Conservation (phyloP, 1,284 basidiomycete genomes). For the Chalciporus piperatoides region DNA sequence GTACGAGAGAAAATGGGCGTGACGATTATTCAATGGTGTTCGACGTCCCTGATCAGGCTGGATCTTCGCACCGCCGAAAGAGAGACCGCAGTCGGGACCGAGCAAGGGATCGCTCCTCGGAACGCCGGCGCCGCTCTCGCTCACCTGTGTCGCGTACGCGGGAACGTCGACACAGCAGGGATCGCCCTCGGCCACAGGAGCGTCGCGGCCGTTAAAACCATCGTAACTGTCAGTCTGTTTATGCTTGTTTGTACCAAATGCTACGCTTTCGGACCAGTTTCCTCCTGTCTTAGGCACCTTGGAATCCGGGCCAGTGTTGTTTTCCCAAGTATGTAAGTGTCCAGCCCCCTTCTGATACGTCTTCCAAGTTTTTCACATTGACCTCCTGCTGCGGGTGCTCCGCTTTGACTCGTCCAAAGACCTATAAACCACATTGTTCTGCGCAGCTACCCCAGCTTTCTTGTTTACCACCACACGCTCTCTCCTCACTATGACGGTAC, state of each 20-base stretch:
- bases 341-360: background rate
- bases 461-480: constrained; percentile 1
- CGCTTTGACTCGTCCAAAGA: constrained; percentile 4
- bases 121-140: constrained; percentile 22
- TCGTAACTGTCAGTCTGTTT: constrained; percentile 15
- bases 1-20: constrained; percentile 30
- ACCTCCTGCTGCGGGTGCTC: background rate
- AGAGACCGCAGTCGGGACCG: constrained; percentile 25
- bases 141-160: constrained; percentile 22
- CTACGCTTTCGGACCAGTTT: background rate
- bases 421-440: constrained; percentile 22
- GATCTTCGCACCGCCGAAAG: constrained; percentile 20
- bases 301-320: constrained; percentile 12
- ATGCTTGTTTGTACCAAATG: constrained; percentile 21
- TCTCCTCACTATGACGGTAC: constrained; percentile 26
- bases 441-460: constrained; percentile 1
- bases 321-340: constrained; percentile 23
- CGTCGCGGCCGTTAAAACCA: constrained; percentile 4
- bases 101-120: constrained; percentile 18
- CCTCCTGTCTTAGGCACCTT: constrained; percentile 22
- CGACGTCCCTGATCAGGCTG: constrained; percentile 47
- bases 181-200: constrained; percentile 14
- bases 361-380: background rate
- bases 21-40: constrained; percentile 71
- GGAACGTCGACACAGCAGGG: constrained; percentile 13